Base-by-base conservation (phyloP, 2,329 filamentous ascomycete genomes). In the Diatrype stigma region DNA sequence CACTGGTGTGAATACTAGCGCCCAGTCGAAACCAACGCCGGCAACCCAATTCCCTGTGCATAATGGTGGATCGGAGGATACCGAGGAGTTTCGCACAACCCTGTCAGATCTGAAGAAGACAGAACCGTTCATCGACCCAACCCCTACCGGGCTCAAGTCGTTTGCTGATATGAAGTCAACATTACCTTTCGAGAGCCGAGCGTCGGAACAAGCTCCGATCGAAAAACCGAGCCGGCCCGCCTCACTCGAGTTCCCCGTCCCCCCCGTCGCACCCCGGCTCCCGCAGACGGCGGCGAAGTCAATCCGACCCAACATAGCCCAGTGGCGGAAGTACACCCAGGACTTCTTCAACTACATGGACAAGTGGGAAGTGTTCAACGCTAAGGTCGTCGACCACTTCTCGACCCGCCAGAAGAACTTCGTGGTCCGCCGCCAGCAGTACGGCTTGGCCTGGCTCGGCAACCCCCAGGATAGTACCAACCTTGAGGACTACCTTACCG, bases 401-500 rank as follows among this genome's bases (percentile, higher is more conserved):
- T 59, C 70, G 2, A 74, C 76, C 1, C 75, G 83, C 16, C 77
- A 79, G 52, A 65, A 66, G 2, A 65, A 75, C 34, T 70, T 76
- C 32, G 64, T 66, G 19, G 60, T 63, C 26, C 68, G 68, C 22
- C 68, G 73, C 52, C 59, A 66, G 40, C 62, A 70, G 19, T 74
- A 76, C 48, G 77, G 74, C 11, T 69, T 71, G 38, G 61, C 60
- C 1, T 82, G 79, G 66, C 62, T 82, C 17, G 69, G 70, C 28
- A 60, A 67, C 8, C n/a, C 47, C 5, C 19, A 42, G 16, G 63
- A 65, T 1, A 66, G 75, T 22, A 70, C 77, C 37, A 56, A 59
- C 1, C 82, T 79, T 0, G 64, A 72, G 16, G 76, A 79, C 50
- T 90, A 90, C 63, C 65, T 82, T 51, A 70, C 70, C 35, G 81